Evolutionary conservation across 2,329 filamentous ascomycete species (phyloP), one percentile per base, ranked within the genome.

Genomic region (Venturia asperata): DNA sequence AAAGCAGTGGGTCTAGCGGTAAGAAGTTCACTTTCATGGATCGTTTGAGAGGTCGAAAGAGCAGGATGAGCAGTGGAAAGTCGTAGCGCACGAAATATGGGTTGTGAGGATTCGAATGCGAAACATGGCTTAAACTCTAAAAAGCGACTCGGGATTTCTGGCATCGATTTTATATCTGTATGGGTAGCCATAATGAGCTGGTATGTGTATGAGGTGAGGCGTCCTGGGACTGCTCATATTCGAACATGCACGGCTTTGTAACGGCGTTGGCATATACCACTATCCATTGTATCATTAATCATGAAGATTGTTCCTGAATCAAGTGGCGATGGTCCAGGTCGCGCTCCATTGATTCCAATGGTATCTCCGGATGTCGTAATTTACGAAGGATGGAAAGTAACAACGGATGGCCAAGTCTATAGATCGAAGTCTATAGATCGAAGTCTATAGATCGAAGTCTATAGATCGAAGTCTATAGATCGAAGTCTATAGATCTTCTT

Each of bases 21-120:
- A 58, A 13, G 52, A 58, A 58, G 19, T n/a, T 58, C 27, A 58
- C 52, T 10, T 58, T 58, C 17, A 58, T 58, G 52, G 52, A 58
- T 58, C 52, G 52, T 5, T 58, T 58, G 52, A 58, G 52, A 27
- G 30, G 52, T 34, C 52, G 52, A 5, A 58, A 58, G 30, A 58
- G 52, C 19, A 58, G 52, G 5, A 37, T 58, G 27, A 37, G 52
- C 52, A 24, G 52, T 58, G 52, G 52, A 19, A 58, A 58, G 52
- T 58, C 27, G 6, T 37, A 58, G 7, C 0, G 27, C 13, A 37
- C 5, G 19, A 37, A 19, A n/a, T 11, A 2, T 30, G 52, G 5
- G 30, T 15, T 34, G 52, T 58, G 17, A 30, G 15, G n/a, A 41
- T 9, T 15, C 15, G 39, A 41, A 15, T n/a, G 17, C 9, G 21